Evolutionary conservation across 2,329 filamentous ascomycete genomes (phyloP), one percentile per base, ranked within the genome.

Genomic region (Uncinocarpus reesii): DNA sequence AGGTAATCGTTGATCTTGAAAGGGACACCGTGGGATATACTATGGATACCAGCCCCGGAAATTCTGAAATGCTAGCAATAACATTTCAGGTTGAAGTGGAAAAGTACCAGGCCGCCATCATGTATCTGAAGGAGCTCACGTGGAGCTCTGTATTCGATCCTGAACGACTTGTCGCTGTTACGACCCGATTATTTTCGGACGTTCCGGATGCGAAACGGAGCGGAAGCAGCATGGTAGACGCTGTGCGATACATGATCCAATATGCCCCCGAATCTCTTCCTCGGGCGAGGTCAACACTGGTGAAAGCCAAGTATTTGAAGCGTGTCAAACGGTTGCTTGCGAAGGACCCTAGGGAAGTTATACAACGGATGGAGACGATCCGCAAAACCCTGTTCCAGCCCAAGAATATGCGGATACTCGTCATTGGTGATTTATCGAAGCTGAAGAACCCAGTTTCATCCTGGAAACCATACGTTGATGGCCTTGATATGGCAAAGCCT

Each of bases 171-270:
- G 72, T 74, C 44, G 72, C 78, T 1, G 76, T 78, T 32, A 72
- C 93, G 13, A 81, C 81, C 50, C 93, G 95, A 65, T 79, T 93
- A 38, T 74, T 95, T 15, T 88, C 89, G 2, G 90, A 96, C 58
- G 83, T 98, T 15, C 92, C 92, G 0, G 88, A 95, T 61, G 75
- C 81, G 45, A 98, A 96, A 72, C 85, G 92, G 35, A 86, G 84
- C 57, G 92, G 92, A 32, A 66, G 68, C 45, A 65, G 73, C 50
- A 83, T 83, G 79, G 67, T 75, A 23, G 71, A 69, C 40, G 72
- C 76, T 1, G 76, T 81, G 4, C 73, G 92, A 57, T 77, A 81
- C 53, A 87, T 90, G 67, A 78, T 93, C 18, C 86, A 95, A 63
- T 80, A 86, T 58, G 76, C 83, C n/a, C 77, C 78, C 24, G 79